These are phyloP conservation scores for Daldinia vernicosa DNA, from an alignment of 495 filamentous ascomycete species.

Conservation along the genomic window DNA sequence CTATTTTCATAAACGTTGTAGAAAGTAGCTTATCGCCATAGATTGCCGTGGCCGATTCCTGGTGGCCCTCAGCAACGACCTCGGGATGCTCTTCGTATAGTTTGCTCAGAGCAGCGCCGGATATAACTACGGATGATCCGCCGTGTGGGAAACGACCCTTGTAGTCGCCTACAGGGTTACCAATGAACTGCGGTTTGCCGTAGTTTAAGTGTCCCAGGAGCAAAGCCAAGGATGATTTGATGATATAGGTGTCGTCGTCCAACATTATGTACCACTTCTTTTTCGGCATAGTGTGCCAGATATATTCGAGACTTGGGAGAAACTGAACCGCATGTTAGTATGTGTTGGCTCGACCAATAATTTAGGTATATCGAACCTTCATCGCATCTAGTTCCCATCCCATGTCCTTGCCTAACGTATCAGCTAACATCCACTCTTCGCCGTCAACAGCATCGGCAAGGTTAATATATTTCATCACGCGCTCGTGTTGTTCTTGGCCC, in stretches of 20 bases:
- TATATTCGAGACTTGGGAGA: constrained; percentile 54
- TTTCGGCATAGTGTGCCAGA: constrained; percentile 50
- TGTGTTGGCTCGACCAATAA: neutral
- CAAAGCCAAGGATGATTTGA: constrained; percentile 51
- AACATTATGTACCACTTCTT: constrained; percentile 61
- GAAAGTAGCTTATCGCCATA: constrained; percentile 58
- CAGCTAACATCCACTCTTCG: constrained; percentile 49
- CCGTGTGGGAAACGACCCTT: constrained; percentile 59
- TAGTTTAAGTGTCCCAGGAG: constrained; percentile 54
- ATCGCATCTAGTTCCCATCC: constrained; percentile 61
- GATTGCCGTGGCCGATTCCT: constrained; percentile 51
- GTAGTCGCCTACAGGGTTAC: constrained; percentile 60
- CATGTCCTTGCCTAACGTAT: constrained; percentile 46
- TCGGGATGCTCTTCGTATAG: constrained; percentile 48
- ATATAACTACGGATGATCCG: constrained; percentile 56
- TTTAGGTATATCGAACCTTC: constrained; percentile 48
- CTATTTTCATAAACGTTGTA: constrained; percentile 51
- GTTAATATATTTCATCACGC: constrained; percentile 49
- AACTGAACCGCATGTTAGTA: constrained; percentile 45
- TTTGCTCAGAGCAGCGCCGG: constrained; percentile 51
- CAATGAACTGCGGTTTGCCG: constrained; percentile 53
- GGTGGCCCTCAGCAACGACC: constrained; percentile 44
- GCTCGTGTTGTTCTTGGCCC: constrained; percentile 41
- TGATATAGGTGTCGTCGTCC: constrained; percentile 60
- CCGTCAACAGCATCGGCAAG: constrained; percentile 48